These are phyloP conservation scores for Xylariaceae sp. DNA, from an alignment of 2,329 filamentous ascomycete species.

Conservation along the genomic window DNA sequence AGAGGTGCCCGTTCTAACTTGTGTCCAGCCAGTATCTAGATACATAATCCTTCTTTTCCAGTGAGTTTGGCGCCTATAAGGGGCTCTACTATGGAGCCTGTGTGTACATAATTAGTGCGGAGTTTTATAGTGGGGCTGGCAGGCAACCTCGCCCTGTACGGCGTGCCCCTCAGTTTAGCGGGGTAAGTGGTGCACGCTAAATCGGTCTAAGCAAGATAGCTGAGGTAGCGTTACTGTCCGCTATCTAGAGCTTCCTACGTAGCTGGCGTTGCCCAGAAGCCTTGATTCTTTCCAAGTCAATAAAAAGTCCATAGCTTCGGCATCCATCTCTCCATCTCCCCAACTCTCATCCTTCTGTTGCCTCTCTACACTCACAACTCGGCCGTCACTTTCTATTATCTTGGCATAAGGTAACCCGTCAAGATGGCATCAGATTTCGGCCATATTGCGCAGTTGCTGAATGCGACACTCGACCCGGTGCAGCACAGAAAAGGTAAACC, in stretches of 20 bases:
- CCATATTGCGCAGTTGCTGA: constrained; percentile 72
- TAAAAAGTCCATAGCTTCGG: constrained; percentile 18
- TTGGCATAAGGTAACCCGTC: constrained; percentile 21
- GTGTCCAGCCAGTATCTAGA: too few relatives aligned
- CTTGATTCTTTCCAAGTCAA: constrained; percentile 18
- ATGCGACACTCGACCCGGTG: constrained; percentile 81
- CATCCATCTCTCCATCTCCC: constrained; percentile 2
- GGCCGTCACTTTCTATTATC: constrained; percentile 4
- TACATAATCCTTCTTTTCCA: too few relatives aligned
- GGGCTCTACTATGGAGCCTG: too few relatives aligned
- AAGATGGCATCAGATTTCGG: constrained; percentile 53
- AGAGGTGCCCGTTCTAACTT: too few relatives aligned
- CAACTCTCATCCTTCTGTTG: not conserved
- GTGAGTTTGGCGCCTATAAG: too few relatives aligned
- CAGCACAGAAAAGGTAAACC: constrained; percentile 79
- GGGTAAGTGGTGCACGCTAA: too few relatives aligned
- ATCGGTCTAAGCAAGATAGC: too few relatives aligned
- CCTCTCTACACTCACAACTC: not conserved
- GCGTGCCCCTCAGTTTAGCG: too few relatives aligned
- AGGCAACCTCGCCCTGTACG: too few relatives aligned
- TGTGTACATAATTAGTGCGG: too few relatives aligned
- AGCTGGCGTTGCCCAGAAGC: constrained; percentile 17
- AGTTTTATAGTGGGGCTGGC: too few relatives aligned
- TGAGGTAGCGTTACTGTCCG: too few relatives aligned
- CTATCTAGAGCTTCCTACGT: not conserved